Evolutionary conservation across 2,329 filamentous ascomycete species (phyloP).

Genomic region (Nothophoma quercina): DNA sequence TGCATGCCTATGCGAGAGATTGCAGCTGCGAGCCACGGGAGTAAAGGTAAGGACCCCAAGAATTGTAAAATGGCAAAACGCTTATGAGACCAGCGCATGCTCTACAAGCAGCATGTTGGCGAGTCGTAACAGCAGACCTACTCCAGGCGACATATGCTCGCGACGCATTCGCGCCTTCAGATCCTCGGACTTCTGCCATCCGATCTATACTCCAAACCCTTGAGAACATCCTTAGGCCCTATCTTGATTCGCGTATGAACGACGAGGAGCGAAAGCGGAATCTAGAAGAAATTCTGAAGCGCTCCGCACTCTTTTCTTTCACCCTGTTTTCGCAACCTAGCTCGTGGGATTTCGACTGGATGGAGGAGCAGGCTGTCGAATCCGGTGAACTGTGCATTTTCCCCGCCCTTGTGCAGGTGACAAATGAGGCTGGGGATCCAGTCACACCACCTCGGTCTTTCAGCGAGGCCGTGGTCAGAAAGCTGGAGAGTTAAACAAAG

Average conservation of each 20-base stretch:
- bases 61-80: neutral
- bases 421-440: slow-evolving; percentile 39
- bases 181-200: slow-evolving; percentile 37
- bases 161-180: slow-evolving; percentile 33
- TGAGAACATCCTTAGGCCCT: slow-evolving; percentile 40
- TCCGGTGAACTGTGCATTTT: slow-evolving; percentile 45
- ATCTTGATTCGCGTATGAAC: slow-evolving; percentile 35
- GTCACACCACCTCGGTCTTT: slow-evolving; percentile 39
- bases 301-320: slow-evolving; percentile 44
- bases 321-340: slow-evolving; percentile 47
- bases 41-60: neutral
- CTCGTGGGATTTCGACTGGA: slow-evolving; percentile 46
- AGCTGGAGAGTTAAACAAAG: slow-evolving; percentile 29
- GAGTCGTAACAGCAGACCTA: slow-evolving; percentile 40
- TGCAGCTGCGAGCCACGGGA: neutral
- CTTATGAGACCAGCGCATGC: slow-evolving; percentile 22
- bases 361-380: slow-evolving; percentile 28
- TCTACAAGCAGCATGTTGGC: slow-evolving; percentile 39
- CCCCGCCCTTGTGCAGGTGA: slow-evolving; percentile 44
- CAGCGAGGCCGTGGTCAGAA: slow-evolving; percentile 38
- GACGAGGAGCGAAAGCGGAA: slow-evolving; percentile 40
- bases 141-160: slow-evolving; percentile 36
- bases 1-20: slow-evolving; percentile 2
- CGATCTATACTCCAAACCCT: slow-evolving; percentile 26
- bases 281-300: slow-evolving; percentile 46